Conservation (phyloP, 2,329 filamentous ascomycete genomes). For the Trichoderma endophyticum region DNA sequence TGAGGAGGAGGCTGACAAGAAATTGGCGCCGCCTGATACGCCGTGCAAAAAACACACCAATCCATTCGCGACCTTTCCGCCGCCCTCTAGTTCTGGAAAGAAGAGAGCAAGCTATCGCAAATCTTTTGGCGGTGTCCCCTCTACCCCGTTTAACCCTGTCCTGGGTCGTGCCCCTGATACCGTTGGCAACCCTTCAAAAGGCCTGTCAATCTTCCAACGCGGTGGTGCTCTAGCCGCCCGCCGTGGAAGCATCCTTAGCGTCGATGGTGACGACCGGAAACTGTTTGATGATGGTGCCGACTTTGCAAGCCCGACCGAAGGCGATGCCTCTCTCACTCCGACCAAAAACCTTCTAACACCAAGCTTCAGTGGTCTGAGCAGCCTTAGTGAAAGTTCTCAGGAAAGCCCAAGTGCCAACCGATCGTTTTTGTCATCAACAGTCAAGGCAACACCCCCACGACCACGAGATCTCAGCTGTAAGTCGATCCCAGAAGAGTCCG, state of each 20-base stretch:
- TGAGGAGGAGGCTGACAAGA: slow-evolving; percentile 61
- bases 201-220: slow-evolving; percentile 64
- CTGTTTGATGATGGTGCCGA: slow-evolving; percentile 35
- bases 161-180: slow-evolving; percentile 45
- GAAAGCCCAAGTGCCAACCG: slow-evolving; percentile 50
- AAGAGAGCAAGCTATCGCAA: slow-evolving; percentile 61
- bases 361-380: slow-evolving; percentile 40
- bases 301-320: slow-evolving; percentile 31
- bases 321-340: slow-evolving; percentile 85
- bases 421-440: slow-evolving; percentile 42
- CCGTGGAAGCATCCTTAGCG: slow-evolving; percentile 71
- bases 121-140: slow-evolving; percentile 69
- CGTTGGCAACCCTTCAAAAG: slow-evolving; percentile 56
- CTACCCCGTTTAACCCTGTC: slow-evolving; percentile 72
- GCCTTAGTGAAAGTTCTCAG: slow-evolving; percentile 37
- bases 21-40: slow-evolving; percentile 81
- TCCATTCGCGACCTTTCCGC: slow-evolving; percentile 65
- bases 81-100: slow-evolving; percentile 57
- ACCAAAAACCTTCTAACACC: slow-evolving; percentile 65
- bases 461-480: slow-evolving; percentile 44
- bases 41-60: slow-evolving; percentile 85
- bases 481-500: slow-evolving; percentile 32
- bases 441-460: slow-evolving; percentile 36
- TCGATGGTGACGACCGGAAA: slow-evolving; percentile 72
- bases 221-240: slow-evolving; percentile 47